phyloP scores from a whole-genome alignment of 2,329 filamentous ascomycete species.

The Fusarium pseudograminearum region DNA sequence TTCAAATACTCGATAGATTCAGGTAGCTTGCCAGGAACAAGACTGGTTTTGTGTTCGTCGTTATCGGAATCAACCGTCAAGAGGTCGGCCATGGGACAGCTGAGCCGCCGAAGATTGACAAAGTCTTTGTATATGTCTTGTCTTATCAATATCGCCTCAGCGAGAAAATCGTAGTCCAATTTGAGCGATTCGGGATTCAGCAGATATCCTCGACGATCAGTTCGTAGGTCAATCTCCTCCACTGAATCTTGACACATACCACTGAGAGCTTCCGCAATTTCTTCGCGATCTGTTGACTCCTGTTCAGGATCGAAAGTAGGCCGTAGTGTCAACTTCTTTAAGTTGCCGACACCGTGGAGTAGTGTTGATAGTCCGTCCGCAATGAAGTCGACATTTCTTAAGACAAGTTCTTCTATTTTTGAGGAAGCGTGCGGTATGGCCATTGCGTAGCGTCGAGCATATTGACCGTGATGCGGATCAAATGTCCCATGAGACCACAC shows the following conservation, averaged over 20 bases:
- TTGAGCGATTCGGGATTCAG: neutral
- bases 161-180: neutral
- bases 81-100: neutral
- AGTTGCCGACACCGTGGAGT: neutral
- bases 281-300: neutral
- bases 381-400: rapidly evolving
- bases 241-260: neutral
- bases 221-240: neutral
- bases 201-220: neutral
- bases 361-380: neutral
- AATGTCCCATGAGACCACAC: neutral
- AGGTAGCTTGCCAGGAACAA: neutral
- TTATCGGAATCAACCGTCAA: neutral
- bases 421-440: neutral
- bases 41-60: rapidly evolving
- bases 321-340: neutral
- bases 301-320: rapidly evolving
- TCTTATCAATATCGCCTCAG: neutral
- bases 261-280: neutral
- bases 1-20: neutral
- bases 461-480: rapidly evolving
- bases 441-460: neutral
- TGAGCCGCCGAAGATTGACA: neutral
- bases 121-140: neutral
- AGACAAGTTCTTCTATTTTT: neutral